Base-by-base conservation (phyloP, 2,329 filamentous ascomycete species). In the Dothideomycetes sp. region DNA sequence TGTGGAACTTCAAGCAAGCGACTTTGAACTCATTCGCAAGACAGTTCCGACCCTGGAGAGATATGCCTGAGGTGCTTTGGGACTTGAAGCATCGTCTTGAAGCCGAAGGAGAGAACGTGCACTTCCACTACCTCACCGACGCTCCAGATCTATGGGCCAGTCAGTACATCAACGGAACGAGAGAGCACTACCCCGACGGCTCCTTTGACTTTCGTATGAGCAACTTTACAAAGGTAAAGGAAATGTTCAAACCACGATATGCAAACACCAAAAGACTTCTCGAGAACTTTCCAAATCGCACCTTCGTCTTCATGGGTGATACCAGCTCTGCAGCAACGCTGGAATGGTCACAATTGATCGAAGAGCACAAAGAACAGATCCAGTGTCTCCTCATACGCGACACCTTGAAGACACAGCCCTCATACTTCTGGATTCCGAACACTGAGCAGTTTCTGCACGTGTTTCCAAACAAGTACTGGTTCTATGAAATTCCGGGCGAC, bases 61-160 rank as follows among this genome's bases (percentile, higher is more conserved):
- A 45, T 19, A 53, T 56, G 49, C 48, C 48, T 13, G 28, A 45
- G 15, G 37, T 52, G 4, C 30, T 47, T 16, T 12, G 17, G 5
- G 13, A 33, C 4, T 51, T 47, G 46, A 18, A 39, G 11, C 7
- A n/a, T 17, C 11, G 18, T 10, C 27, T 34, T 13, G 31, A 34
- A 27, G 27, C 24, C 4, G 23, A 34, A 22, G 31, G 38, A 3
- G 27, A 41, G 24, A 41, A 43, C 8, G 45, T 46, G 3, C 51
- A 56, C 23, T 54, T 56, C 38, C 53, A 53, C 30, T 56, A 54
- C 40, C 13, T 46, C 13, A 47, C 52, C 16, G 47, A 53, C 27
- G 44, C 47, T 1, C 49, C 52, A 9, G 49, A 53, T 34, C 31
- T 44, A 3, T 38, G 38, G 10, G 27, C 40, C 15, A 13, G 36